These are phyloP conservation scores for Tubosaeta sp. DNA, from an alignment of 768 basidiomycete genomes.

Conservation along the genomic window DNA sequence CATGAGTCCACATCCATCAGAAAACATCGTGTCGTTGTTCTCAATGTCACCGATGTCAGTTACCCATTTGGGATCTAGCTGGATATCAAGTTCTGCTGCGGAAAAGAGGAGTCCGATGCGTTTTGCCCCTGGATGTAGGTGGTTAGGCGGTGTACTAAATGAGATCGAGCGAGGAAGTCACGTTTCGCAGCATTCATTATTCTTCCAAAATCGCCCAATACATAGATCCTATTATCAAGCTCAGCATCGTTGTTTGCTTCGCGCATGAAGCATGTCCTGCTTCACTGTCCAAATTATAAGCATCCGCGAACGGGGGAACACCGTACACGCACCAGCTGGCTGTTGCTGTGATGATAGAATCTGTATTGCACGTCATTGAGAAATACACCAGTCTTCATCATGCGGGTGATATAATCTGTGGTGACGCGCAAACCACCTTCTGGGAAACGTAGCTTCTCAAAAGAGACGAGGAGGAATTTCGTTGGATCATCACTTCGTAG, in stretches of 20 bases:
- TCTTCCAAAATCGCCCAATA: slow-evolving; percentile 51
- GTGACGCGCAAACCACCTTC: slow-evolving; percentile 45
- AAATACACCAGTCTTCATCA: slow-evolving; percentile 53
- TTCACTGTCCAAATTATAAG: slow-evolving; percentile 37
- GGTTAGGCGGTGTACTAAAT: background rate
- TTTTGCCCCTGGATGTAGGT: slow-evolving; percentile 52
- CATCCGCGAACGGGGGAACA: background rate
- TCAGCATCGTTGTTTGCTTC: slow-evolving; percentile 51
- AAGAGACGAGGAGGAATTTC: slow-evolving; percentile 54
- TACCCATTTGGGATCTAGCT: slow-evolving; percentile 44
- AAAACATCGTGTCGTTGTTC: slow-evolving; percentile 54
- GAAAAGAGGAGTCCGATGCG: slow-evolving; percentile 66
- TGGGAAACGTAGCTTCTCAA: slow-evolving; percentile 51
- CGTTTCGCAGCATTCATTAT: slow-evolving; percentile 67
- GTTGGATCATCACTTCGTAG: slow-evolving; percentile 51
- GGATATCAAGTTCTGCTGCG: slow-evolving; percentile 55
- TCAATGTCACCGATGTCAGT: slow-evolving; percentile 59
- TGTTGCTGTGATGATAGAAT: slow-evolving; percentile 70
- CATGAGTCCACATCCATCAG: slow-evolving; percentile 68
- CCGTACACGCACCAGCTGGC: slow-evolving; percentile 49
- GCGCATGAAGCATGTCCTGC: slow-evolving; percentile 60
- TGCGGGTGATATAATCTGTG: slow-evolving; percentile 51
- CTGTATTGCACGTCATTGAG: slow-evolving; percentile 59
- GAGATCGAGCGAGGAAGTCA: slow-evolving; percentile 19
- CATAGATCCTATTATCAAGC: slow-evolving; percentile 54